Base-by-base conservation (phyloP, 169 alveolate species). In the Fabrea salina region DNA sequence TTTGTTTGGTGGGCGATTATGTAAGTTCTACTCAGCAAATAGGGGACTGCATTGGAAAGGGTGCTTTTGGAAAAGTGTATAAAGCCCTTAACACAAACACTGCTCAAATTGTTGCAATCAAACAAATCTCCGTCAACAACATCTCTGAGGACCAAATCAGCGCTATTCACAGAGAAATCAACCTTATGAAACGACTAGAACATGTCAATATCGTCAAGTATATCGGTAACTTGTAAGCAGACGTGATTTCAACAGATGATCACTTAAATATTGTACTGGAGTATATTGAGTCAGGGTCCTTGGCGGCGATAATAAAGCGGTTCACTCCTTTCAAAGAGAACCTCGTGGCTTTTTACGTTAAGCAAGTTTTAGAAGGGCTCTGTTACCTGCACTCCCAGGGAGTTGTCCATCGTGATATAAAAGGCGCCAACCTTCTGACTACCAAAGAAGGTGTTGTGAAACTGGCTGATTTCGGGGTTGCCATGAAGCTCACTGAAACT, bases 381-480 rank as follows among this genome's bases (percentile, higher is more conserved):
- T 49, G 5, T 5, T 93, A 84, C 72, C 77, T 93, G 32, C 97
- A 93, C 74, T 57, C 79, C 1, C 76, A 86, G 32, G 83, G 81
- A 43, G 82, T 93, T 1, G 86, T 88, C 13, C 97, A 93, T 75
- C 44, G 94, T 39, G 97, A 93, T 74, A 70, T 93, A 27, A 93
- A 93, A 82, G 90, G 96, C 19, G 94, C 92, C 13, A 93, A 93
- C 76, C 81, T 93, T 5, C 82, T 93, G 25, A 67, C 87, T 8
- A 91, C 88, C 56, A 82, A 79, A 40, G 78, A 82, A 71, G 95
- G 95, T 16, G 76, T 82, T 39, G 88, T 90, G n/a, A 91, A 91
- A 77, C 59, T 93, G 70, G 64, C 93, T 0, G 97, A 93, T 84
- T 93, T 93, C 67, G 97, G 97, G 82, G 75, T 64, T 7, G 75